phyloP scores from a whole-genome alignment of 2,329 filamentous ascomycete genomes.

The Talaromyces sp. region DNA sequence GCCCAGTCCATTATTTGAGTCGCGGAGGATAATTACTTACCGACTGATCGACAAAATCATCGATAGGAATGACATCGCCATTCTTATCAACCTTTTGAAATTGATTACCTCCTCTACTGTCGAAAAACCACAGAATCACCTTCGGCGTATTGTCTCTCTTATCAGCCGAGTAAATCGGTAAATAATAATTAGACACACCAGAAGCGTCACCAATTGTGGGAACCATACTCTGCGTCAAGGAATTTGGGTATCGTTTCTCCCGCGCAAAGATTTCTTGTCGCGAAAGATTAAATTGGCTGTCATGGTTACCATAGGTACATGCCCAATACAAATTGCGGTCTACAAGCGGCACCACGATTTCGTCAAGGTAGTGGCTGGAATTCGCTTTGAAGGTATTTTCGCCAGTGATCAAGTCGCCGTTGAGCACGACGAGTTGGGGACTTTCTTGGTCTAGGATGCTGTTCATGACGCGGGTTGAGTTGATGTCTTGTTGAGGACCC shows the following conservation, averaged over 20 bases:
- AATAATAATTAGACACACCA: constrained; percentile 54
- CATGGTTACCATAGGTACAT: constrained; percentile 70
- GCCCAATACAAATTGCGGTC: constrained; percentile 58
- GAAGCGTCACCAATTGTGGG: constrained; percentile 26
- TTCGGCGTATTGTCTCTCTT: constrained; percentile 36
- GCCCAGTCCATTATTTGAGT: not conserved
- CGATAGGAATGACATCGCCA: not conserved
- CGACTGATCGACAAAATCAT: constrained; percentile 45
- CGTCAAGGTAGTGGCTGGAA: constrained; percentile 56
- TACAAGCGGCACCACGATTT: constrained; percentile 58
- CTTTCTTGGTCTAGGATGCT: constrained; percentile 9
- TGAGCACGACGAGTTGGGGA: constrained; percentile 62
- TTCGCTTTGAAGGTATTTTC: constrained; percentile 59
- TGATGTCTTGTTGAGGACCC: constrained; percentile 16
- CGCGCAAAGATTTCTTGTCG: constrained; percentile 41
- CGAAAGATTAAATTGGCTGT: constrained; percentile 58
- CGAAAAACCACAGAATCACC: constrained; percentile 68
- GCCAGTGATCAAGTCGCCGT: constrained; percentile 69
- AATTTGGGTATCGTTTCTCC: constrained; percentile 37
- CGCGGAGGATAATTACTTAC: constrained; percentile 18
- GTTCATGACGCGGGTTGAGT: constrained; percentile 16
- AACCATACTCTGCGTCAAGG: constrained; percentile 46
- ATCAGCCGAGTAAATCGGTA: constrained; percentile 50
- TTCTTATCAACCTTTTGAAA: constrained; percentile 34
- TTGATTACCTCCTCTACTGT: constrained; percentile 57